phyloP scores from a whole-genome alignment of 208 protist species.

The Trypanosomatidae sp. region DNA sequence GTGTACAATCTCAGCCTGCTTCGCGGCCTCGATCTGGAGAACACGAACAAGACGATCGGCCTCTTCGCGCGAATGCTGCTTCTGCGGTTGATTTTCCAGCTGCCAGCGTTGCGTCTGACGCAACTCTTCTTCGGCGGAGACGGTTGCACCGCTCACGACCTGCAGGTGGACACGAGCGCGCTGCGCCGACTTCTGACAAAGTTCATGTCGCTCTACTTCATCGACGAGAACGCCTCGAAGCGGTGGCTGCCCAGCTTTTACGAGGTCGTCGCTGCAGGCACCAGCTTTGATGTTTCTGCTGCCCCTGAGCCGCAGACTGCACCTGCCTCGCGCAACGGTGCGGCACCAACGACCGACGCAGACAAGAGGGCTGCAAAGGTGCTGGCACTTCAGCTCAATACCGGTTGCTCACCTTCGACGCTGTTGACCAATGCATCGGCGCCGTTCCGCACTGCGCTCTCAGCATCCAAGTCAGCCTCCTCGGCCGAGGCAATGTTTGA shows the following conservation, averaged over 20 bases:
- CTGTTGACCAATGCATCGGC: constrained; percentile 4
- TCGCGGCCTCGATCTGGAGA: constrained; percentile 82
- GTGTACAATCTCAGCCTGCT: constrained; percentile 68
- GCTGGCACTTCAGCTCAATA: constrained; percentile 7
- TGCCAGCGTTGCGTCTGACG: constrained; percentile 50
- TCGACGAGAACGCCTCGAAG: constrained; percentile 54
- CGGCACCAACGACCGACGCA: neutral
- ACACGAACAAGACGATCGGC: constrained; percentile 72
- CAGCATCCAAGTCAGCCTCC: constrained; percentile 7
- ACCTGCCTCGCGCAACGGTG: neutral
- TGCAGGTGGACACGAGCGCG: constrained; percentile 53
- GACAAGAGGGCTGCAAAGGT: neutral
- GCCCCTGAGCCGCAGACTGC: neutral
- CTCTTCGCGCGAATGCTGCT: constrained; percentile 78
- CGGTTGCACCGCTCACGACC: constrained; percentile 53
- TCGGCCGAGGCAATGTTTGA: constrained; percentile 21
- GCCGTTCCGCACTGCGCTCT: neutral
- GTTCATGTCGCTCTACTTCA: constrained; percentile 75
- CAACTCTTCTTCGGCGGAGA: constrained; percentile 83
- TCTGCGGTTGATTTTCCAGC: constrained; percentile 67
- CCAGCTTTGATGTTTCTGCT: constrained; percentile 40
- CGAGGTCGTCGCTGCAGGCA: constrained; percentile 67
- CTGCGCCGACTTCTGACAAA: constrained; percentile 52
- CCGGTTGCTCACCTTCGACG: constrained; percentile 11
- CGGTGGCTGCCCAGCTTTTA: constrained; percentile 78